phyloP scores from a whole-genome alignment of 495 filamentous ascomycete genomes.

The Daldinia loculata region DNA sequence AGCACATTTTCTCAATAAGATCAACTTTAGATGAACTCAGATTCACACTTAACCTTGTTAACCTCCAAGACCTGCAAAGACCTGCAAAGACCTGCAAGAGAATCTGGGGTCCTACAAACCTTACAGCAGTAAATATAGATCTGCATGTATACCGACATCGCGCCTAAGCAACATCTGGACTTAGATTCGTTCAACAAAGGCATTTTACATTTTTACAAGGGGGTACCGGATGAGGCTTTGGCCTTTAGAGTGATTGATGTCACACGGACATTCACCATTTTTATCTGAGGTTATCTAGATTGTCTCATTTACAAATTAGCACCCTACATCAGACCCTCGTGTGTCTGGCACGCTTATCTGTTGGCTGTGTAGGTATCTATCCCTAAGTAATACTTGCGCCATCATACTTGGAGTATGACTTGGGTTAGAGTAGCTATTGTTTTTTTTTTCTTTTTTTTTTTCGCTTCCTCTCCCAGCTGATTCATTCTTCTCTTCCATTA shows the following conservation, averaged over 20 bases:
- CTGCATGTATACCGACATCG: slow-evolving; percentile 8
- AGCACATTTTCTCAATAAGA: slow-evolving; percentile 32
- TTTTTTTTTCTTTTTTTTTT: not conserved
- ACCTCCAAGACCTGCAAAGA: not conserved
- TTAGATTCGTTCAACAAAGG: not conserved
- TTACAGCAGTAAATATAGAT: slow-evolving; percentile 8
- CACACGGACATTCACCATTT: slow-evolving; percentile 29
- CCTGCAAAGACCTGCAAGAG: not conserved
- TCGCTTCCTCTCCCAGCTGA: not conserved
- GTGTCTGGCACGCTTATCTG: slow-evolving; percentile 37
- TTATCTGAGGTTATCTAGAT: slow-evolving; percentile 34
- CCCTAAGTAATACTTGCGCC: slow-evolving; percentile 4
- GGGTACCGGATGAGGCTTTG: not conserved
- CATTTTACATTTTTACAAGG: not conserved
- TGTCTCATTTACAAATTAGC: slow-evolving; percentile 35
- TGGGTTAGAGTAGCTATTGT: not conserved
- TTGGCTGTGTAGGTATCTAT: slow-evolving; percentile 26
- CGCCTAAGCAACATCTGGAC: not conserved
- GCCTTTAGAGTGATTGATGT: slow-evolving; percentile 10
- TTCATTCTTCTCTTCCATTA: not conserved
- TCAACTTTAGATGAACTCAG: not conserved
- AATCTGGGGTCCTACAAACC: slow-evolving; percentile 38
- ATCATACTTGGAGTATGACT: slow-evolving; percentile 7
- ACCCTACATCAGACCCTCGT: slow-evolving; percentile 31
- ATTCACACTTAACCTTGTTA: no score